Evolutionary conservation across 179 eudicot genomes (phyloP).

Genomic region (Patellifolia procumbens): DNA sequence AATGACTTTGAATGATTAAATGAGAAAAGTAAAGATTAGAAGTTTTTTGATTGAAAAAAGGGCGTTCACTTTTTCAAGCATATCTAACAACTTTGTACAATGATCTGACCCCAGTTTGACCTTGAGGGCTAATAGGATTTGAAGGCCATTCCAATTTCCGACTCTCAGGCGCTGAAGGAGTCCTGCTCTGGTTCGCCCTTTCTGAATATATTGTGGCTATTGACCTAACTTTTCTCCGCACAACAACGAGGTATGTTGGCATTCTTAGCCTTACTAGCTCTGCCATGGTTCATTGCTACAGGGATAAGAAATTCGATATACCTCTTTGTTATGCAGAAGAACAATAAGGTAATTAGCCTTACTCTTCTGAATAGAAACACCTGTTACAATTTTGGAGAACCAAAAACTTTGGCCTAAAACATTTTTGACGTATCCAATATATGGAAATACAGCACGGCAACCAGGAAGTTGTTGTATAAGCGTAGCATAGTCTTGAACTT

Average conservation of each 20-base stretch:
- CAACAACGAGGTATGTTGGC: too few relatives aligned
- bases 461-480: slow-evolving; percentile 1
- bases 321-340: too few relatives aligned
- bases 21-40: not conserved
- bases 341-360: too few relatives aligned
- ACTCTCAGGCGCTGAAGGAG: not conserved
- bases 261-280: too few relatives aligned
- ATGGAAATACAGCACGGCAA: not conserved
- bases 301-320: too few relatives aligned
- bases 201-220: not conserved
- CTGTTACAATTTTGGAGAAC: not conserved
- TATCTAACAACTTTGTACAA: slow-evolving; percentile 16
- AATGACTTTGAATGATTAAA: not conserved
- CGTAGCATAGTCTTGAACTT: slow-evolving; percentile 10
- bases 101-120: not conserved
- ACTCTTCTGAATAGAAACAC: not conserved
- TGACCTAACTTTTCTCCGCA: too few relatives aligned
- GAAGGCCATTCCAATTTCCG: not conserved
- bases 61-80: not conserved
- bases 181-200: slow-evolving; percentile 6
- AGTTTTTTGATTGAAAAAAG: not conserved
- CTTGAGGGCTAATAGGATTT: not conserved
- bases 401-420: not conserved
- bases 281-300: too few relatives aligned
- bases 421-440: not conserved